Conservation (phyloP, 352 stramenopile genomes). For the Phytopythium vexans region DNA sequence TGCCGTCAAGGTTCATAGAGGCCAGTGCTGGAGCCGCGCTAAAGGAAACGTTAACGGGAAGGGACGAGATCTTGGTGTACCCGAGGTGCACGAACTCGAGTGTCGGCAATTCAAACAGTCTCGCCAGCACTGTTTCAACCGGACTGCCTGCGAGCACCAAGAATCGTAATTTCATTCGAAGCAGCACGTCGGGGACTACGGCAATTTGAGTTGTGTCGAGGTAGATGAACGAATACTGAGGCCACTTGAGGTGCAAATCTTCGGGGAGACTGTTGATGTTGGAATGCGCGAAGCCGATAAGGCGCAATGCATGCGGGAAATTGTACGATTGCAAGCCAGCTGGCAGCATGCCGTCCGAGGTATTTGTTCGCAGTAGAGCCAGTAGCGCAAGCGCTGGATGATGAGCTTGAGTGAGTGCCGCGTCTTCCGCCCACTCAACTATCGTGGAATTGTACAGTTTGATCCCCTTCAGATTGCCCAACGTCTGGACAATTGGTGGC, state of each 20-base stretch:
- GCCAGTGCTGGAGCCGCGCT: not conserved
- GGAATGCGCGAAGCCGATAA: conserved; percentile 1
- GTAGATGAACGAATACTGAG: not conserved
- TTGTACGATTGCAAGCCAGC: conserved; percentile 2
- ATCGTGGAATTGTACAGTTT: conserved; percentile 34
- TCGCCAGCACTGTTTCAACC: not conserved
- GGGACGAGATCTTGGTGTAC: not conserved
- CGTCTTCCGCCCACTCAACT: conserved; percentile 6
- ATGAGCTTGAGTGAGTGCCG: conserved; percentile 8
- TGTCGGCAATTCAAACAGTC: not conserved
- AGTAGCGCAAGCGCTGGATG: conserved; percentile 15
- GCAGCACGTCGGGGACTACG: not conserved
- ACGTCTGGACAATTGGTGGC: conserved; percentile 10
- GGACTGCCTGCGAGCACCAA: conserved; percentile 3
- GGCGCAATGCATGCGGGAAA: not conserved
- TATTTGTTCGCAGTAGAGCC: conserved; percentile 19
- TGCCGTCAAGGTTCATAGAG: not conserved
- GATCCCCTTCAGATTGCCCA: conserved; percentile 12
- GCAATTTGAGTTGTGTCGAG: conserved; percentile 2
- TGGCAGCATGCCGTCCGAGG: conserved; percentile 6
- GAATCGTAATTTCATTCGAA: not conserved
- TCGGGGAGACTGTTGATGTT: conserved; percentile 3
- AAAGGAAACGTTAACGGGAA: not conserved
- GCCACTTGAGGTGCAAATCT: conserved; percentile 5
- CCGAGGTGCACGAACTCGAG: not conserved